Evolutionary conservation across 768 basidiomycete species (phyloP).

Genomic region (Lactarius psammicola): DNA sequence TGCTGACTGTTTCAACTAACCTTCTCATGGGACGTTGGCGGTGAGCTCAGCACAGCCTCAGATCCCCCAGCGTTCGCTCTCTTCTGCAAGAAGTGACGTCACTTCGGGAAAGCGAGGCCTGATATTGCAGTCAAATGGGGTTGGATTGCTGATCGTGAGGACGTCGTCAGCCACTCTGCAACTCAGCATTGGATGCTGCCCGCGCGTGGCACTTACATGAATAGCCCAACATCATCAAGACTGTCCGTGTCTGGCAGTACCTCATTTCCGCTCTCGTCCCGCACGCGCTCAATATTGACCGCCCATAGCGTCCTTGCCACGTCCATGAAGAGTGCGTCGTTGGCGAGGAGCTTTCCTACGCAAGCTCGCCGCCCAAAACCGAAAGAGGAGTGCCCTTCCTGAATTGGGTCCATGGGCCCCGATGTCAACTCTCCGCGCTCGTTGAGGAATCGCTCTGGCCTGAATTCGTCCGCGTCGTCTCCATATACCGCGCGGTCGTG

Average conservation of each 20-base stretch:
- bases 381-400: conserved; percentile 21
- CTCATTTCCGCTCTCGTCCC: conserved; percentile 18
- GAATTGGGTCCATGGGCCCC: conserved; percentile 1
- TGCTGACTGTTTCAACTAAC: neutral
- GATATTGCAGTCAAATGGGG: conserved; percentile 25
- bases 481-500: conserved; percentile 14
- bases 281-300: conserved; percentile 19
- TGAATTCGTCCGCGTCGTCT: conserved; percentile 26
- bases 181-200: neutral
- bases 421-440: neutral
- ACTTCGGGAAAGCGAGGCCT: conserved; percentile 27
- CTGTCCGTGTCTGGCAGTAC: conserved; percentile 2
- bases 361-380: conserved; percentile 29
- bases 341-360: conserved; percentile 24
- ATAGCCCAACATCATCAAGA: conserved; percentile 4
- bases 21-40: neutral
- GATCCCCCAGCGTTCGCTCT: neutral
- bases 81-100: conserved; percentile 7
- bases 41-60: neutral
- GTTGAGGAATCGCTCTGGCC: conserved; percentile 26
- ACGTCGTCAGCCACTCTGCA: neutral
- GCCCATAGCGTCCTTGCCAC: conserved; percentile 27
- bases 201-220: conserved; percentile 14
- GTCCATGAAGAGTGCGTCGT: conserved; percentile 28
- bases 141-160: conserved; percentile 19